A percentile compares a stretch with the other conserved stretches of the same genome.
These are phyloP conservation scores for Penicillium psychrosexuale DNA, from an alignment of 2,329 filamentous ascomycete genomes.

Conservation along the genomic window DNA sequence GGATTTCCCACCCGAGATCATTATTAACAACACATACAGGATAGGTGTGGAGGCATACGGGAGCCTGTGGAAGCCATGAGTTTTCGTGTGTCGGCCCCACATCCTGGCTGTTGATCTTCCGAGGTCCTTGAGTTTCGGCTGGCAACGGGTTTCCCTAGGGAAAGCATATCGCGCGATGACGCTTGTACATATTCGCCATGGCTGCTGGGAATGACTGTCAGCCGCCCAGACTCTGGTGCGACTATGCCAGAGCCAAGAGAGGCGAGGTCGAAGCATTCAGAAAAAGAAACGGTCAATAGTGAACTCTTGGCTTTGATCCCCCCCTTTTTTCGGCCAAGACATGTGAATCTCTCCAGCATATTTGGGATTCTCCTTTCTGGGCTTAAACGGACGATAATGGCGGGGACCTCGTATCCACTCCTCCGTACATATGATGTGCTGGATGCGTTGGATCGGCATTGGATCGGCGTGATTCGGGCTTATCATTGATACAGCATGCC, in stretches of 20 bases:
- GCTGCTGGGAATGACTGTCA: slow-evolving; percentile 14
- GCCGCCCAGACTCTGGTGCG: slow-evolving; percentile 10
- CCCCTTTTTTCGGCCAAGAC: slow-evolving; percentile 27
- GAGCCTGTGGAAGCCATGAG: slow-evolving; percentile 17
- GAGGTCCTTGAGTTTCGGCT: slow-evolving; percentile 29
- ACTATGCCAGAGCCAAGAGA: slow-evolving; percentile 26
- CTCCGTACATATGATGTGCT: slow-evolving; percentile 14
- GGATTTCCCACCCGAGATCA: slow-evolving; percentile 6
- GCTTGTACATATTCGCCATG: slow-evolving; percentile 14
- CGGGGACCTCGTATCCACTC: slow-evolving; percentile 25
- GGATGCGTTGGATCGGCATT: slow-evolving; percentile 24
- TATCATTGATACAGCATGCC: slow-evolving; percentile 24
- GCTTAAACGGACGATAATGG: slow-evolving; percentile 19
- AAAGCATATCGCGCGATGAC: slow-evolving; percentile 16
- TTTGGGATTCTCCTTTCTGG: slow-evolving; percentile 15
- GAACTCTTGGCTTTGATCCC: slow-evolving; percentile 24
- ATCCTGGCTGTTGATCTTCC: slow-evolving; percentile 34
- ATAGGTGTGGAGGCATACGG: slow-evolving; percentile 1
- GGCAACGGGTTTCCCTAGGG: slow-evolving; percentile 21
- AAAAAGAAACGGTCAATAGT: slow-evolving; percentile 26
- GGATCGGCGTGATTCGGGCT: slow-evolving; percentile 27
- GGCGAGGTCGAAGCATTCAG: slow-evolving; percentile 24
- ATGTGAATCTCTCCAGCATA: slow-evolving; percentile 26
- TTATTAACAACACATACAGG: slow-evolving; percentile 8
- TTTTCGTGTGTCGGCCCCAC: slow-evolving; percentile 20